These are phyloP conservation scores for Astraeus odoratus DNA, from an alignment of 768 basidiomycete species.

Conservation along the genomic window DNA sequence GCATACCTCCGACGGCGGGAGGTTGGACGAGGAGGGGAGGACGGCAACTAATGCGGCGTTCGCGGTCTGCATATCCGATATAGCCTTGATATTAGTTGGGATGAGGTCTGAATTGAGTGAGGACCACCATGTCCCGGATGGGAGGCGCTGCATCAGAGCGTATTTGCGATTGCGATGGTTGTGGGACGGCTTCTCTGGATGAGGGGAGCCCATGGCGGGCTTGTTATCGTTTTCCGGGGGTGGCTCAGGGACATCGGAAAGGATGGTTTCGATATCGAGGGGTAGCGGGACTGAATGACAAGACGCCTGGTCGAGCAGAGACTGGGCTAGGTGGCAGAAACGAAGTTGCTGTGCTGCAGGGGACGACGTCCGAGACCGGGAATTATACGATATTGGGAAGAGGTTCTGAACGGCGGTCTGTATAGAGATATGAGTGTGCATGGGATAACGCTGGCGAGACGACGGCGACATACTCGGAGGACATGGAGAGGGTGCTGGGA, in stretches of 20 bases:
- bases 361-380: conserved; percentile 54
- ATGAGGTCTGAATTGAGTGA: conserved; percentile 49
- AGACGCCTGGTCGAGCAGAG: conserved; percentile 67
- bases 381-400: conserved; percentile 59
- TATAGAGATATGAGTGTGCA: conserved; percentile 2
- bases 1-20: conserved; percentile 25
- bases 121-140: conserved; percentile 73
- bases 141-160: conserved; percentile 75
- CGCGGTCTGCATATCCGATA: conserved; percentile 51
- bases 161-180: conserved; percentile 42
- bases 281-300: conserved; percentile 38
- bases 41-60: conserved; percentile 74
- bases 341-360: conserved; percentile 63
- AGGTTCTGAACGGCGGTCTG: conserved; percentile 63
- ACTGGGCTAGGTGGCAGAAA: conserved; percentile 69
- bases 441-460: conserved; percentile 10
- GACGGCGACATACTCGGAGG: conserved; percentile 44
- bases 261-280: conserved; percentile 39
- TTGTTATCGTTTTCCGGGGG: conserved; percentile 21
- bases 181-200: conserved; percentile 24
- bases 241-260: conserved; percentile 22
- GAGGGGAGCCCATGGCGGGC: conserved; percentile 8
- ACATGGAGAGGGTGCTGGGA: conserved; percentile 47
- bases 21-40: conserved; percentile 50
- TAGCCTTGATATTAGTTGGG: conserved; percentile 30